phyloP scores from a whole-genome alignment of 164 flowering plant genomes.

The Saururus chinensis region DNA sequence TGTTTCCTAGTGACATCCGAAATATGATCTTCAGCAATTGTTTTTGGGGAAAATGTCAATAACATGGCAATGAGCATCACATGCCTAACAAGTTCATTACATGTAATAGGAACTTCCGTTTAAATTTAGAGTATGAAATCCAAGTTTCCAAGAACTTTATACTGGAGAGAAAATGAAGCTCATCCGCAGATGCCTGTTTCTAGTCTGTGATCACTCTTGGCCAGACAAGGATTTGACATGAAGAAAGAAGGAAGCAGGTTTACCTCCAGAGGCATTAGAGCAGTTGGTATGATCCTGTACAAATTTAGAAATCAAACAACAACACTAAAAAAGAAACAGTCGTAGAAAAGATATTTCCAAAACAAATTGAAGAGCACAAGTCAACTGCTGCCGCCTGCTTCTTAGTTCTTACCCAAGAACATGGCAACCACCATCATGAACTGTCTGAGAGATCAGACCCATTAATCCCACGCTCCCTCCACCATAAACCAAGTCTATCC shows the following conservation, averaged over 20 bases:
- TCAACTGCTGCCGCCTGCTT: not conserved
- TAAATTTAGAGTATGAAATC: not conserved
- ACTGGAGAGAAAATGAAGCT: not conserved
- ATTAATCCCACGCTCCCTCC: conserved; percentile 96
- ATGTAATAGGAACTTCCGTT: not conserved
- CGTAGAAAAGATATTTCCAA: not conserved
- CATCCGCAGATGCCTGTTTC: not conserved
- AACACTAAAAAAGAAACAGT: not conserved
- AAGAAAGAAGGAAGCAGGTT: not conserved
- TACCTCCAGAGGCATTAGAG: conserved; percentile 91
- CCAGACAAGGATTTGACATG: not conserved
- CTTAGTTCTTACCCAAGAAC: conserved; percentile 63
- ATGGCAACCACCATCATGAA: conserved; percentile 70
- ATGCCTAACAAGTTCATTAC: not conserved
- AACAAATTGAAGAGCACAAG: not conserved
- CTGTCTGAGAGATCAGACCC: conserved; percentile 75
- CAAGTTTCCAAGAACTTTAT: too few relatives aligned
- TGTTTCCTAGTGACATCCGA: too few relatives aligned
- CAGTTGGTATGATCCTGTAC: conserved; percentile 78
- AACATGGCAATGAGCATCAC: too few relatives aligned
- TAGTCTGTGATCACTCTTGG: not conserved
- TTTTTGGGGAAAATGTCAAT: too few relatives aligned
- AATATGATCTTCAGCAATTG: too few relatives aligned
- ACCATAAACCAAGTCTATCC: conserved; percentile 87
- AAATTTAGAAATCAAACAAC: not conserved